Base-by-base conservation (phyloP, 805 yeast genomes). In the Wickerhamiella hasegawae region DNA sequence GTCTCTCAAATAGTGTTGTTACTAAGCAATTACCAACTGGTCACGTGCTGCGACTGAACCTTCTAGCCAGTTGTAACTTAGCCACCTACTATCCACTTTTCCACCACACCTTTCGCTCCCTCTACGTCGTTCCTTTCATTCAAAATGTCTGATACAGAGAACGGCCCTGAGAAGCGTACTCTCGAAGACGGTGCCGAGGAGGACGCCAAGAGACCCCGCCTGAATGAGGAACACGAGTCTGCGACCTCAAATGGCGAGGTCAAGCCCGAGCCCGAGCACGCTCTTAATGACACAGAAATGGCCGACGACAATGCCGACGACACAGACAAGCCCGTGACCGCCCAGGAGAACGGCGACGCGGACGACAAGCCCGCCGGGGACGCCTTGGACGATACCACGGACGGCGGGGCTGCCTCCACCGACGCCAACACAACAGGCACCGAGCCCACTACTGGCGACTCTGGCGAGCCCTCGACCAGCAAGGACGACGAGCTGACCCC, bases 401-500 rank as follows among this genome's bases (percentile, higher is more conserved):
- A n/a, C n/a, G n/a, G n/a, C n/a, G n/a, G n/a, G n/a, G n/a, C n/a
- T n/a, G n/a, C n/a, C n/a, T n/a, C n/a, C n/a, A n/a, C n/a, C n/a
- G n/a, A n/a, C n/a, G n/a, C n/a, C n/a, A n/a, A n/a, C n/a, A n/a
- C n/a, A n/a, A n/a, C n/a, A n/a, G n/a, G n/a, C n/a, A n/a, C n/a
- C n/a, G n/a, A n/a, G n/a, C n/a, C n/a, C n/a, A n/a, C n/a, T n/a
- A 14, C 28, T 26, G 28, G 14, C 28, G 28, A 26, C 14, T 11
- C 28, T 26, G 28, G 8, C 8, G 28, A 26, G 28, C 16, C 28
- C 6, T 8, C 6, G 23, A 18, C 23, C 33, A 22, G 8, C 5
- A 29, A 12, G 23, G 23, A 19, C 15, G 32, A 5, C 12, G n/a
- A 17, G 23, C 31, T 38, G 18, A 36, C 49, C 3, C 46, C 50